Percentiles rank a stretch among this genome's conserved stretches.
phyloP scores from a whole-genome alignment of 768 basidiomycete genomes.

The Candolleomyces efflorescens region DNA sequence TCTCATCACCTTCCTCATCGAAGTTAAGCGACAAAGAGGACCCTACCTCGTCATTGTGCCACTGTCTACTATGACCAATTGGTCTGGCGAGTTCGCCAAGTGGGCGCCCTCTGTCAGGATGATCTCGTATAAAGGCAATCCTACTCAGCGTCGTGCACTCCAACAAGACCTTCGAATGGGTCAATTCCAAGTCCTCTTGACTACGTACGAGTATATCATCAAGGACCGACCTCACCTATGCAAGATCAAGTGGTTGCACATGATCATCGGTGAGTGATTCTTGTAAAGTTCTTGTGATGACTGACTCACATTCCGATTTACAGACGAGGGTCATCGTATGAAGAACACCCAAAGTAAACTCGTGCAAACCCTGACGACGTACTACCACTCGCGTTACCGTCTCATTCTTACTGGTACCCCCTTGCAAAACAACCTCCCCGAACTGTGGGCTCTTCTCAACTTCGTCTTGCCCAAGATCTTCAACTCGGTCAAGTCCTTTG shows the following conservation, averaged over 20 bases:
- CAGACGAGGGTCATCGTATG: constrained; percentile 97
- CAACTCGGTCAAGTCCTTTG: constrained; percentile 98
- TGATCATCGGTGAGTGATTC: constrained; percentile 78
- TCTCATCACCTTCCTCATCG: constrained; percentile 91
- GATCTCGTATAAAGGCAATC: constrained; percentile 91
- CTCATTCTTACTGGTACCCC: constrained; percentile 96
- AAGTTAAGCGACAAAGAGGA: constrained; percentile 84
- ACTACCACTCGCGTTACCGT: constrained; percentile 89
- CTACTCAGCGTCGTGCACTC: constrained; percentile 70
- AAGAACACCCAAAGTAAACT: constrained; percentile 93
- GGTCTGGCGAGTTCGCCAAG: constrained; percentile 95
- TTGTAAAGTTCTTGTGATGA: not conserved
- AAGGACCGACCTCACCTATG: constrained; percentile 88
- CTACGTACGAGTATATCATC: constrained; percentile 97
- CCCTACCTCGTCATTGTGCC: constrained; percentile 96
- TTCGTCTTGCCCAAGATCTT: constrained; percentile 94
- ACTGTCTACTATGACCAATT: constrained; percentile 94
- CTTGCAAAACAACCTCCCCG: constrained; percentile 94
- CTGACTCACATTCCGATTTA: not conserved
- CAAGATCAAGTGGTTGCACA: constrained; percentile 94
- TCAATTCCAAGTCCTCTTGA: constrained; percentile 89
- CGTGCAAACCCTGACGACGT: constrained; percentile 83
- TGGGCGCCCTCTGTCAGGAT: constrained; percentile 85
- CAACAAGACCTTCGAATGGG: constrained; percentile 74
- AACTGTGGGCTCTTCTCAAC: constrained; percentile 93